Base-by-base conservation (phyloP, 2,329 filamentous ascomycete species). In the Colletotrichum tanaceti region DNA sequence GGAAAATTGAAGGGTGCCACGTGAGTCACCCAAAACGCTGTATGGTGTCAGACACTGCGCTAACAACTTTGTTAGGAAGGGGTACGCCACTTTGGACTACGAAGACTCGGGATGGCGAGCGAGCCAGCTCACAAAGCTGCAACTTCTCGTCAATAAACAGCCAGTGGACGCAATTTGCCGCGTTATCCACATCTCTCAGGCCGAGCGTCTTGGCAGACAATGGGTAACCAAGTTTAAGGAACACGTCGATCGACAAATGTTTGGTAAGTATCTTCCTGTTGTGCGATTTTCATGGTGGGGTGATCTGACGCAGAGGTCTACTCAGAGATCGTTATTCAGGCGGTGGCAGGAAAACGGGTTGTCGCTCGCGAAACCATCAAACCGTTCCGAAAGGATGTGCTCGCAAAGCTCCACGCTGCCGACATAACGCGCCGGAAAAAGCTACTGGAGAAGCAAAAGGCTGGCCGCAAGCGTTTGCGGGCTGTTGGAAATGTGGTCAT, bases 181-280 rank as follows among this genome's bases (percentile, higher is more conserved):
- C 41, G 90, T 99, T 4, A 88, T 98, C 46, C 96, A 99, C 75
- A 82, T 85, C 44, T 93, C 91, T 14, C 94, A 98, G 78, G 89
- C 91, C 0, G 91, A 95, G 38, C 86, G 93, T 20, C 84, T 98
- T 5, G 96, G 94, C 5, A 87, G 93, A 55, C 85, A 90, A 65
- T 99, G 96, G 96, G 95, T 98, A 6, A 90, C 88, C 47, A 97
- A 97, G 79, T 98, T 99, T 85, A 98, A 97, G 77, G 90, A 98
- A 78, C 95, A 98, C 75, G 95, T 99, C 22, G 93, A 97, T 75
- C 86, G 96, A 20, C 96, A 99, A 79, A 96, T 98, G 90, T 99
- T 97, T 77, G 84, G 83, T 84, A 72, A 60, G 80, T 38, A 39
- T 18, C 4, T 14, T 22, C n/a, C 24, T 11, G 7, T 18, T 22